A percentile compares a stretch with the other conserved stretches of the same genome.
phyloP scores from a whole-genome alignment of 768 basidiomycete species.

The Hericium rajendrae region DNA sequence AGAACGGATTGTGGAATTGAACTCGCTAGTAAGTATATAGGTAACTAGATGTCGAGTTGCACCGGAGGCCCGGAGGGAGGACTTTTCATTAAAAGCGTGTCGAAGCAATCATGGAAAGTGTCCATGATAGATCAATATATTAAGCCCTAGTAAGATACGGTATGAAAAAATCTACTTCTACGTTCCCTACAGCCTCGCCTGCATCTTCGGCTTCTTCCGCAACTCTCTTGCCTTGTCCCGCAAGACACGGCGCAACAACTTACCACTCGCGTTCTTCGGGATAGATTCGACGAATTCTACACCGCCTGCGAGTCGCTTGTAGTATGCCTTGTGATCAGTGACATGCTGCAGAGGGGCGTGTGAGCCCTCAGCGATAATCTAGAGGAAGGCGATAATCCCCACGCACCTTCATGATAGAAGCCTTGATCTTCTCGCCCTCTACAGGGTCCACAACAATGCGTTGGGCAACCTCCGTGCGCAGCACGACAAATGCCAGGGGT shows the following conservation, averaged over 20 bases:
- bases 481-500: conserved; percentile 59
- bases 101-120: too few relatives aligned
- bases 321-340: conserved; percentile 22
- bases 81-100: too few relatives aligned
- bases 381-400: background rate
- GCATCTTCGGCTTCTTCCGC: background rate
- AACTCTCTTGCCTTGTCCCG: conserved; percentile 16
- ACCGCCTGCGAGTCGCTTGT: conserved; percentile 29
- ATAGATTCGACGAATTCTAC: conserved; percentile 27
- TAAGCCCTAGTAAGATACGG: too few relatives aligned
- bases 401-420: conserved; percentile 7
- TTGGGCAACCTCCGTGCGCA: conserved; percentile 21
- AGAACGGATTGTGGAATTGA: too few relatives aligned
- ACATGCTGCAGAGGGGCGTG: conserved; percentile 16
- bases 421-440: conserved; percentile 7
- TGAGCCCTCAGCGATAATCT: background rate
- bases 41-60: too few relatives aligned
- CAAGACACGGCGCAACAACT: conserved; percentile 20
- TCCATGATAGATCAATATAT: too few relatives aligned
- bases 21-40: too few relatives aligned
- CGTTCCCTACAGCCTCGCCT: background rate
- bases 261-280: conserved; percentile 25
- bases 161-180: too few relatives aligned
- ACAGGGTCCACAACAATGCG: background rate
- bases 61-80: too few relatives aligned